Evolutionary conservation across 176 grass and related monocot species (phyloP), one percentile per base, ranked within the genome.

Genomic region (Raddia distichophylla): DNA sequence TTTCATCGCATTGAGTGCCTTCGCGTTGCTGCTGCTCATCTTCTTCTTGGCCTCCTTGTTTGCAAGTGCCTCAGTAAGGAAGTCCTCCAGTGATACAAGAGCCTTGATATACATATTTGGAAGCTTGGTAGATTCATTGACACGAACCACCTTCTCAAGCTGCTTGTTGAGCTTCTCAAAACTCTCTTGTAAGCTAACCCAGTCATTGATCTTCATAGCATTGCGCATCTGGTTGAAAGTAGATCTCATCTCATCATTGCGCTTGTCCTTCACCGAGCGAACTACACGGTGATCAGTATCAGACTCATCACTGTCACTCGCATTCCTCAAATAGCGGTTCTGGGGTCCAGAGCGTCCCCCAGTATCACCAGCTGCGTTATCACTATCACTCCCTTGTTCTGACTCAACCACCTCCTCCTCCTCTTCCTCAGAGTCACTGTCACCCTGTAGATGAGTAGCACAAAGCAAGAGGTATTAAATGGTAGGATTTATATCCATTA

Each of bases 41-140:
- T 98, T 98, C 78, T 93, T 98, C 82, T 98, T 98, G 60, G 86
- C 90, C 67, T 98, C 95, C 78, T 98, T 98, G 54, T 98, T 98
- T 9, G 95, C 95, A 81, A 98, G 79, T n/a, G 95, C 89, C 69
- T 95, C 83, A 32, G 90, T 79, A 49, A 98, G 85, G 76, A 95
- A 98, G 75, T 98, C 95, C 79, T 98, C 95, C 20, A 98, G 79
- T 55, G 95, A 75, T 17, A 98, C 90, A 17, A 98, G 84, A 43
- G 95, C 89, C 34, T 91, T 98, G 69, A 98, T 93, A 73, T 98
- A 98, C 60, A 92, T 83, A 58, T 76, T 89, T 20, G 95, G 95
- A 68, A 79, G 42, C 42, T 94, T 92, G 22, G 91, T 89, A 10
- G 92, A 88, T 74, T 98, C 95, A n/a, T 93, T 95, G 45, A 98